phyloP scores from a whole-genome alignment of 805 yeast genomes.

The Danielozyma ontarioensis region DNA sequence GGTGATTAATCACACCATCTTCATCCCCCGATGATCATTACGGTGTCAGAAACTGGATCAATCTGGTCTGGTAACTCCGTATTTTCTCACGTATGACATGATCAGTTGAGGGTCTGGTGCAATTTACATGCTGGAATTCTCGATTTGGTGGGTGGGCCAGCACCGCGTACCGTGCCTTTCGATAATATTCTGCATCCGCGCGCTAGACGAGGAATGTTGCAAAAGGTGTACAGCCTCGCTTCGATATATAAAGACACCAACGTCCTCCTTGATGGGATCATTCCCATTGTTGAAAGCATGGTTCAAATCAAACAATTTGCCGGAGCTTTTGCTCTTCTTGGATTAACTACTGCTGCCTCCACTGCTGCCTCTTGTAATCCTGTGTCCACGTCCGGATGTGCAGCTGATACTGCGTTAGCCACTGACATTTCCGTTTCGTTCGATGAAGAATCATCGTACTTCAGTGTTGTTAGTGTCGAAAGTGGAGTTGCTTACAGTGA shows the following conservation, averaged over 20 bases:
- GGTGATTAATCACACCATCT: too few species aligned
- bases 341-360: slow-evolving; percentile 1
- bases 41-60: too few species aligned
- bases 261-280: too few species aligned
- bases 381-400: slow-evolving; percentile 17
- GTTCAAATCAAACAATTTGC: too few species aligned
- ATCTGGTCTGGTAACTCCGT: too few species aligned
- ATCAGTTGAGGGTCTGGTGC: too few species aligned
- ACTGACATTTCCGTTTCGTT: slow-evolving; percentile 12
- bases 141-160: neutral
- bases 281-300: too few species aligned
- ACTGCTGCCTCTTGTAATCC: slow-evolving; percentile 22
- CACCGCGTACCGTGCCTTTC: neutral
- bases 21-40: too few species aligned
- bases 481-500: slow-evolving; percentile 5
- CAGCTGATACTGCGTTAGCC: slow-evolving; percentile 25
- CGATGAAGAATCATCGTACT: slow-evolving; percentile 15
- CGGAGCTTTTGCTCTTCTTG: neutral
- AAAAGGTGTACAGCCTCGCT: too few species aligned
- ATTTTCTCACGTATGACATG: too few species aligned
- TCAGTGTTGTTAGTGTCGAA: slow-evolving; percentile 4
- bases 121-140: too few species aligned
- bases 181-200: neutral
- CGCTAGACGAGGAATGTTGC: neutral
- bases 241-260: too few species aligned